Conservation (phyloP, 441 rosid species). For the Erodium trifolium region DNA sequence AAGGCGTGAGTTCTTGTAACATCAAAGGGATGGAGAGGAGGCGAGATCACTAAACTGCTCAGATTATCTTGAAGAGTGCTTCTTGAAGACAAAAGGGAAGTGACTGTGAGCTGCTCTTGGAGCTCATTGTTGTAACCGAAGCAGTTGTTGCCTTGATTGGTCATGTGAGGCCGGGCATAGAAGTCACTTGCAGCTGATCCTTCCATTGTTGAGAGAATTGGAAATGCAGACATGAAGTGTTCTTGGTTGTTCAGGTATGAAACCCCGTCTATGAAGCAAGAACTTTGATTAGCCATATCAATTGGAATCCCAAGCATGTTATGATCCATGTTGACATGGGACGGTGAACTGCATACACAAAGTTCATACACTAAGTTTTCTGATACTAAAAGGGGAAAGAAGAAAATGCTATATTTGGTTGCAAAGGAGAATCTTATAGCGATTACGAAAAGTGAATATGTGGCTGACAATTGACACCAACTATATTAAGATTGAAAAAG, state of each 20-base stretch:
- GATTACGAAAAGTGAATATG: not conserved
- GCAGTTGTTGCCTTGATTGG: constrained; percentile 8
- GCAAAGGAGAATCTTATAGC: not conserved
- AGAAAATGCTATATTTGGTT: constrained; percentile 1
- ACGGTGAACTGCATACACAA: not conserved
- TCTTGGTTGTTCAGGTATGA: constrained; percentile 26
- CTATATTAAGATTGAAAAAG: not conserved
- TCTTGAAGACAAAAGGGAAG: constrained; percentile 37
- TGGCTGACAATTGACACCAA: not conserved
- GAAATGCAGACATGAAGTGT: constrained; percentile 24
- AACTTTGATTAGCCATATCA: constrained; percentile 21
- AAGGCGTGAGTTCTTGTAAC: constrained; percentile 27
- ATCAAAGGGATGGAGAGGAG: constrained; percentile 16
- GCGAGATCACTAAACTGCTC: constrained; percentile 23
- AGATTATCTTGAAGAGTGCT: constrained; percentile 41
- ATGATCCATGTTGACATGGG: constrained; percentile 26
- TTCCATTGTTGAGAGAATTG: constrained; percentile 26
- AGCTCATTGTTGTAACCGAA: constrained; percentile 23
- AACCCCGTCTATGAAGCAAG: not conserved
- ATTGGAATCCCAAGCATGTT: constrained; percentile 23
- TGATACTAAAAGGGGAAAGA: not conserved
- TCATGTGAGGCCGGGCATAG: constrained; percentile 19
- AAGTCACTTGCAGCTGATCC: constrained; percentile 25
- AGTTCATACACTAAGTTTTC: not conserved
- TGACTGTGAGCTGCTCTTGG: constrained; percentile 33